Conservation (phyloP, 371 early-diverging fungal species). For the Mucor ambiguus region DNA sequence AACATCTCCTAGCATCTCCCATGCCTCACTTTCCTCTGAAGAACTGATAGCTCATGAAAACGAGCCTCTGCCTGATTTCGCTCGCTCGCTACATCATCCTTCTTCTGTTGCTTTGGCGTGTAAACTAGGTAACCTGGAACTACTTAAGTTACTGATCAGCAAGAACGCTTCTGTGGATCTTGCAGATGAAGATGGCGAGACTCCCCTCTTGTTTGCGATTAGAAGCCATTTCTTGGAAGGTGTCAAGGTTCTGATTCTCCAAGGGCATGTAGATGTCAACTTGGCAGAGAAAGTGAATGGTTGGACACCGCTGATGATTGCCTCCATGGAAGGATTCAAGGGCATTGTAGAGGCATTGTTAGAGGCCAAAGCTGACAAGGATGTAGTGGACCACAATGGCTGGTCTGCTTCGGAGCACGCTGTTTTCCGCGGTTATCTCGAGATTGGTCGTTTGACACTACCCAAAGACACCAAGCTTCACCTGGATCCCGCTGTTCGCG, state of each 20-base stretch:
- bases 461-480: slow-evolving; percentile 25
- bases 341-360: slow-evolving; percentile 55
- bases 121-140: slow-evolving; percentile 51
- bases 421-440: slow-evolving; percentile 61
- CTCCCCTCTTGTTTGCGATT: slow-evolving; percentile 62
- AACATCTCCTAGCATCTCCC: slow-evolving; percentile 3
- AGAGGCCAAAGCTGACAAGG: slow-evolving; percentile 57
- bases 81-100: slow-evolving; percentile 40
- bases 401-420: slow-evolving; percentile 78
- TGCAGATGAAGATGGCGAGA: slow-evolving; percentile 70
- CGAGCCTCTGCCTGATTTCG: slow-evolving; percentile 40
- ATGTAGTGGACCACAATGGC: slow-evolving; percentile 49
- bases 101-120: slow-evolving; percentile 63
- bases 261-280: slow-evolving; percentile 42
- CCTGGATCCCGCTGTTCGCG: slow-evolving; percentile 12
- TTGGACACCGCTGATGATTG: slow-evolving; percentile 70
- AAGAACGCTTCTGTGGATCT: slow-evolving; percentile 57
- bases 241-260: slow-evolving; percentile 48
- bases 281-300: slow-evolving; percentile 52
- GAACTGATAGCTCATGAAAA: neutral
- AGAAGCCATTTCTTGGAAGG: slow-evolving; percentile 58
- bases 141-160: slow-evolving; percentile 51
- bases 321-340: slow-evolving; percentile 62
- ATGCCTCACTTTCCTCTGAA: neutral
- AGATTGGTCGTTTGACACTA: slow-evolving; percentile 53